These are phyloP conservation scores for Fusarium irregulare DNA, from an alignment of 2,329 filamentous ascomycete genomes.

Conservation along the genomic window DNA sequence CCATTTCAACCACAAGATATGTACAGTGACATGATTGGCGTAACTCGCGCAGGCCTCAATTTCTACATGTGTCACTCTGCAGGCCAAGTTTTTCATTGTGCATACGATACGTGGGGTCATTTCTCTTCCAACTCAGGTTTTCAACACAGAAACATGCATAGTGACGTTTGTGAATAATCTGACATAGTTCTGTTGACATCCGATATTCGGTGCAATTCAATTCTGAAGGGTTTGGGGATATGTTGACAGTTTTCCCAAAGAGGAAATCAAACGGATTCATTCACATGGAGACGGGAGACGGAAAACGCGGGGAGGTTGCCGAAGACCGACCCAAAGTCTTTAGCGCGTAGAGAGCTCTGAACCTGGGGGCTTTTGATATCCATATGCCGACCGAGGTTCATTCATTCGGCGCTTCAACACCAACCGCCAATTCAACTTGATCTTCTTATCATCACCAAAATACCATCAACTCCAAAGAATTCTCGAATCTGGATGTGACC, in stretches of 20 bases:
- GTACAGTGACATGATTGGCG: background rate
- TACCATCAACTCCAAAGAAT: background rate
- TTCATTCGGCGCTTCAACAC: slow-evolving; percentile 13
- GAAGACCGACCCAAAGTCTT: slow-evolving; percentile 11
- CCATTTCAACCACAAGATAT: background rate
- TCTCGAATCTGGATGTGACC: background rate
- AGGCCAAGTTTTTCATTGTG: background rate
- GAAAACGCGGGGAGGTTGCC: slow-evolving; percentile 21
- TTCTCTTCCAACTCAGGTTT: background rate
- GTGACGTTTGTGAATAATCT: background rate
- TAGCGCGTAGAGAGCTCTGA: slow-evolving; percentile 16
- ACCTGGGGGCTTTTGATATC: background rate
- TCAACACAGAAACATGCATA: background rate
- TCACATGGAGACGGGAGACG: slow-evolving; percentile 11
- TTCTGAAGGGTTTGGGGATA: background rate
- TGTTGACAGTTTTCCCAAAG: background rate
- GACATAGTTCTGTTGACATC: background rate
- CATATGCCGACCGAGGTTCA: slow-evolving; percentile 34
- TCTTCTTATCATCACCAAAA: background rate
- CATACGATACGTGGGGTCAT: background rate
- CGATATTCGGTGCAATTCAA: background rate
- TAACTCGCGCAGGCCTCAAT: background rate
- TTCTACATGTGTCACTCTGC: background rate
- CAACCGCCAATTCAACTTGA: slow-evolving; percentile 18
- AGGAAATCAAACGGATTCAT: slow-evolving; percentile 16